Base-by-base conservation (phyloP, 1,284 basidiomycete species). In the Ceratobasidium sp. region DNA sequence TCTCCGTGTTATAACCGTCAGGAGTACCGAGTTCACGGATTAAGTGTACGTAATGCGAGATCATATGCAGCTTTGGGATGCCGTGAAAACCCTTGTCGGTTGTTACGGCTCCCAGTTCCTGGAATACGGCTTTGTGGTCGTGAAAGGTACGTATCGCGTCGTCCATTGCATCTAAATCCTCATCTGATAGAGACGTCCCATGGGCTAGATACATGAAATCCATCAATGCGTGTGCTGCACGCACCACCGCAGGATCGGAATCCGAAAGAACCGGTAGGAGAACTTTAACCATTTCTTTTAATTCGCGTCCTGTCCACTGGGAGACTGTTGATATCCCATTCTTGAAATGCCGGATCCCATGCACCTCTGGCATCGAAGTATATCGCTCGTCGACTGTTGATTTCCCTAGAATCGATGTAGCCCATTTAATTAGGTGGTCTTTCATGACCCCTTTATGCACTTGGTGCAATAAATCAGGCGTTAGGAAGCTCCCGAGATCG, bases 11-110 rank as follows among this genome's bases (percentile, higher is more conserved):
- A 39, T 50, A 72, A 11, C 68, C 68, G 50, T 71, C 60, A 5
- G 70, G 62, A 21, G 71, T 66, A 11, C 72, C 71, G 19, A 58
- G 60, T 9, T 56, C 19, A 2, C 33, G 42, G 21, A 71, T 72
- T 1, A 42, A 42, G 42, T 52, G 30, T 14, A 29, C 23, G 49
- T 70, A 73, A 27, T 72, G 69, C 7, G 62, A 19, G 1, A 80
- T 71, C 11, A 73, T 72, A 56, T 80, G 79, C 1, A 81, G 29
- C 66, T 82, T 82, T 0, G 76, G 77, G 33, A 81, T 78, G 11
- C 47, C 49, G 60, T 80, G 78, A 74, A 82, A 79, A 9, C 21
- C 47, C 21, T 25, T 50, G n/a, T 50, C 11, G 14, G n/a, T 25
- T 21, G 21, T 11, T 36, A 11, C 33, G 4, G 75, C 72, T 1